A percentile compares a stretch with the other conserved stretches of the same genome.
These are phyloP conservation scores for Sporisorium exsertum DNA, from an alignment of 1,284 basidiomycete genomes.

Conservation along the genomic window DNA sequence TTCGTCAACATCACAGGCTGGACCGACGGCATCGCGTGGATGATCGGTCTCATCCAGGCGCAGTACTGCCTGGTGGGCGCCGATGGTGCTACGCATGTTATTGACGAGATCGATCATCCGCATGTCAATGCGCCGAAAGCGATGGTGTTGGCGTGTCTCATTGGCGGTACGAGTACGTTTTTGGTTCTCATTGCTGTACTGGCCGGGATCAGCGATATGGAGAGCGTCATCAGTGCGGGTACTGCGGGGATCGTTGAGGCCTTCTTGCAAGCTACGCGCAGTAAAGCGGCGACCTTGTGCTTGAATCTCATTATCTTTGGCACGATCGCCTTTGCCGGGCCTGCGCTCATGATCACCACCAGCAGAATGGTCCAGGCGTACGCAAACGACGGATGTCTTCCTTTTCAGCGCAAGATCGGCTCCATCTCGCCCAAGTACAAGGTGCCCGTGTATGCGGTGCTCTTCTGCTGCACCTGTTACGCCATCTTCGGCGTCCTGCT, in stretches of 20 bases:
- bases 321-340: constrained; percentile 37
- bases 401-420: constrained; percentile 23
- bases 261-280: constrained; percentile 29
- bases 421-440: constrained; percentile 26
- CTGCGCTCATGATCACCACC: constrained; percentile 37
- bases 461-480: constrained; percentile 26
- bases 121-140: constrained; percentile 48
- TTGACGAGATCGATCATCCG: constrained; percentile 47
- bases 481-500: constrained; percentile 38
- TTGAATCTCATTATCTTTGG: constrained; percentile 30
- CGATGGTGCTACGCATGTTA: constrained; percentile 46
- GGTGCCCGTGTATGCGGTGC: constrained; percentile 36
- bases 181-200: constrained; percentile 41
- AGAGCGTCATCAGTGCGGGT: constrained; percentile 30
- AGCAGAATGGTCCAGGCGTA: constrained; percentile 45
- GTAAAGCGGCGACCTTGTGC: constrained; percentile 21
- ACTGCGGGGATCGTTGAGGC: constrained; percentile 34
- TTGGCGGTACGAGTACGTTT: constrained; percentile 32
- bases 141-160: constrained; percentile 43
- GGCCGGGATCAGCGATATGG: constrained; percentile 32
- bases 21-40: constrained; percentile 49
- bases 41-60: constrained; percentile 48
- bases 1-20: constrained; percentile 50
- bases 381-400: constrained; percentile 41
- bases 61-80: constrained; percentile 47